Percentiles rank a stretch among this genome's conserved stretches.
These are phyloP conservation scores for Isatis lusitanica DNA, from an alignment of 441 rosid species.

Conservation along the genomic window DNA sequence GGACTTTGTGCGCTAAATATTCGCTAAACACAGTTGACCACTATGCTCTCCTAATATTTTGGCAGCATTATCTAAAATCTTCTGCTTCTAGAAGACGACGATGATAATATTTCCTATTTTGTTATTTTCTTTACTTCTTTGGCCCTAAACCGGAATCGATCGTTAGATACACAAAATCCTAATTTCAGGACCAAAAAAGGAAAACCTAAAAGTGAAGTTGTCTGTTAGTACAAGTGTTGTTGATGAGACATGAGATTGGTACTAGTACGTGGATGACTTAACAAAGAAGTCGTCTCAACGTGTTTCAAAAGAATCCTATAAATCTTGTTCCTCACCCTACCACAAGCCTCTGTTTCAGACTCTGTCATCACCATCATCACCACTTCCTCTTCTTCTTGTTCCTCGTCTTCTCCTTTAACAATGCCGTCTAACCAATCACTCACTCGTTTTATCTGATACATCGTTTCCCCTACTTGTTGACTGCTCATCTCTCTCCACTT, in stretches of 20 bases:
- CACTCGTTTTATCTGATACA: constrained; percentile 64
- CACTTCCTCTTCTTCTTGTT: constrained; percentile 11
- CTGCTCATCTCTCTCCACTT: constrained; percentile 40
- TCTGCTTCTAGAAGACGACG: too few relatives aligned
- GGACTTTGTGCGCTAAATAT: too few relatives aligned
- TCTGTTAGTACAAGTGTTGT: constrained; percentile 15
- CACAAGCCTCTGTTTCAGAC: constrained; percentile 47
- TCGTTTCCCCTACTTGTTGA: constrained; percentile 47
- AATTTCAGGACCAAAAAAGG: not conserved
- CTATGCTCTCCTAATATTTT: too few relatives aligned
- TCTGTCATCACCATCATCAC: constrained; percentile 34
- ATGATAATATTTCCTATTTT: too few relatives aligned
- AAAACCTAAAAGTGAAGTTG: not conserved
- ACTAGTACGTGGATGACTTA: constrained; percentile 31
- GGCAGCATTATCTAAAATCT: too few relatives aligned
- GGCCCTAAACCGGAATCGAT: too few relatives aligned
- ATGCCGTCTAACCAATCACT: constrained; percentile 66
- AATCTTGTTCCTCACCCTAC: constrained; percentile 60
- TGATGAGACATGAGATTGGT: constrained; percentile 29
- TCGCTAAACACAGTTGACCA: too few relatives aligned
- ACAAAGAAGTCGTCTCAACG: constrained; percentile 61
- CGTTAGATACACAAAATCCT: not conserved
- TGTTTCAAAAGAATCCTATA: constrained; percentile 66
- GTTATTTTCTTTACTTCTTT: too few relatives aligned
- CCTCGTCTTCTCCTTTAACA: constrained; percentile 33